Percentiles rank a stretch among this genome's conserved stretches.
These are phyloP conservation scores for Plenodomus lindquistii DNA, from an alignment of 2,329 filamentous ascomycete genomes.

Conservation along the genomic window DNA sequence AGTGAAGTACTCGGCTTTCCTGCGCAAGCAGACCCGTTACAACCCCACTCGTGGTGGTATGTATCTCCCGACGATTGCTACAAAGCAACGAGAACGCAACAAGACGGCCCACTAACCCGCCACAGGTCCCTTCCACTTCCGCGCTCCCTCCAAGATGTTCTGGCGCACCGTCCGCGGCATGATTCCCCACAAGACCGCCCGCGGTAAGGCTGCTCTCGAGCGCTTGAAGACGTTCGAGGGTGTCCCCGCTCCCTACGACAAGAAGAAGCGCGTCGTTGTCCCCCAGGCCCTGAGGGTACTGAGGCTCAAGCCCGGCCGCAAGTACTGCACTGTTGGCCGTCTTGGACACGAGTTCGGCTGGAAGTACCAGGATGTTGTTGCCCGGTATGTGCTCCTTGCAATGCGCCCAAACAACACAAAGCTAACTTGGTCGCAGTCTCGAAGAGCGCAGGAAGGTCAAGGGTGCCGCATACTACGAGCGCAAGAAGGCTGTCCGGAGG, in stretches of 20 bases:
- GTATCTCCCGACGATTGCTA: conserved; percentile 38
- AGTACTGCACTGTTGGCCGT: conserved; percentile 99
- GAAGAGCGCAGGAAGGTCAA: conserved; percentile 99
- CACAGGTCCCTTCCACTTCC: conserved; percentile 98
- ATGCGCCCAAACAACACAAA: not conserved
- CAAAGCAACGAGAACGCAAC: not conserved
- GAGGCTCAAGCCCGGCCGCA: conserved; percentile 96
- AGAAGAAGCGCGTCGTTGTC: conserved; percentile 99
- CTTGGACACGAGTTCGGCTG: conserved; percentile 99
- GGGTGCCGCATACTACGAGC: conserved; percentile 98
- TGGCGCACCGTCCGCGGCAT: conserved; percentile 99
- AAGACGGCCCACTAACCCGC: conserved; percentile 19
- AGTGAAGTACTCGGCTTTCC: conserved; percentile 99
- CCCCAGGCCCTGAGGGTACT: conserved; percentile 97
- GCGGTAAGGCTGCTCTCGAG: conserved; percentile 94
- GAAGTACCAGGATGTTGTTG: conserved; percentile 99
- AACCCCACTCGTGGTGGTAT: conserved; percentile 98
- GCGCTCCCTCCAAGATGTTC: conserved; percentile 98
- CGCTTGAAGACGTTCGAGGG: conserved; percentile 99
- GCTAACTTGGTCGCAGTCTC: conserved; percentile 65
- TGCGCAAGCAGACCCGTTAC: conserved; percentile 99
- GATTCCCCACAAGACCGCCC: conserved; percentile 99
- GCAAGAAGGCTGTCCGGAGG: conserved; percentile 95
- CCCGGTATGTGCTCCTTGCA: conserved; percentile 71
- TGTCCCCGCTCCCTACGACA: conserved; percentile 98